These are phyloP conservation scores for Setomelanomma holmii DNA, from an alignment of 2,329 filamentous ascomycete species.

Conservation along the genomic window DNA sequence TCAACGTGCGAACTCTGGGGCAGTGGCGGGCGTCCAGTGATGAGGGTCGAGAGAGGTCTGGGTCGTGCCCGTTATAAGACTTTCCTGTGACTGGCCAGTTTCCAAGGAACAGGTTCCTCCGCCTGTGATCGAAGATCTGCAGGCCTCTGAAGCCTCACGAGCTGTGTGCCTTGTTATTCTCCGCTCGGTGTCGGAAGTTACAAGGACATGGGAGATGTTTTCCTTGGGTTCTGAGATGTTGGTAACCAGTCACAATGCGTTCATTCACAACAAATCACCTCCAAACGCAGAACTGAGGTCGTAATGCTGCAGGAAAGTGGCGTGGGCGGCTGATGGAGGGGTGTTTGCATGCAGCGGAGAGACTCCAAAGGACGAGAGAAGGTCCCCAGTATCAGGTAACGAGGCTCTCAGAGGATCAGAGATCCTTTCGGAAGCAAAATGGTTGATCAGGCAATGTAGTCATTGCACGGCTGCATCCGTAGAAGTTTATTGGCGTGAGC, in stretches of 20 bases:
- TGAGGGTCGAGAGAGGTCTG: neutral
- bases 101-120: neutral
- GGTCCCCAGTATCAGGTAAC: conserved; percentile 5
- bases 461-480: neutral
- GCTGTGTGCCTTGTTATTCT: neutral
- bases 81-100: neutral
- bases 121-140: neutral
- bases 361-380: neutral
- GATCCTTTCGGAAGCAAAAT: neutral
- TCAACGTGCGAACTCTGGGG: too few species aligned
- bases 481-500: neutral
- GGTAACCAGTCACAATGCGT: neutral
- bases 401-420: neutral
- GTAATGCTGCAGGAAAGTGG: neutral
- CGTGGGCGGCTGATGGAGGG: neutral
- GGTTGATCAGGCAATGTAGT: conserved; percentile 4
- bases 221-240: neutral
- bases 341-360: neutral
- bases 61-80: neutral
- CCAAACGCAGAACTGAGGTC: neutral
- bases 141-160: neutral
- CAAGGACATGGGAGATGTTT: neutral
- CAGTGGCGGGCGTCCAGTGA: too few species aligned
- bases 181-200: neutral
- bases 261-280: neutral